These are phyloP conservation scores for Botrytis porri DNA, from an alignment of 2,329 filamentous ascomycete species.

Conservation along the genomic window DNA sequence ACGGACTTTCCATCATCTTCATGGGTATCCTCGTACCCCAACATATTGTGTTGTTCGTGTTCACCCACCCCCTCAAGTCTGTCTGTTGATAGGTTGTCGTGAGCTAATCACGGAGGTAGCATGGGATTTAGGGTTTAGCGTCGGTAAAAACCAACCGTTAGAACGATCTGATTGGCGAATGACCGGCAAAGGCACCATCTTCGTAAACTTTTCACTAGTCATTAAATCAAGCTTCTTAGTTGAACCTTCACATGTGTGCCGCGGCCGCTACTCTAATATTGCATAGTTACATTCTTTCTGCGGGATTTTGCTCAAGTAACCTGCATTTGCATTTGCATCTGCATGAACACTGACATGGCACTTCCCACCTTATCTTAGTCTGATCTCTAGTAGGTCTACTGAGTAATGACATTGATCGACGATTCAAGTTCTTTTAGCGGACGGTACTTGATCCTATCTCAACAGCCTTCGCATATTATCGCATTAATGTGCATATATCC, in stretches of 20 bases:
- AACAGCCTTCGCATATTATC: not conserved
- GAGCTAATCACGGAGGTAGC: not conserved
- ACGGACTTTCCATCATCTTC: not conserved
- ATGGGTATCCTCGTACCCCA: not conserved
- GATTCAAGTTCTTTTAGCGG: not conserved
- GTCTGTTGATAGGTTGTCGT: not conserved
- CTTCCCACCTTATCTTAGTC: not conserved
- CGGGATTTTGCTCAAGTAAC: not conserved
- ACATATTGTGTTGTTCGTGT: constrained; percentile 1
- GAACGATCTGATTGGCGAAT: not conserved
- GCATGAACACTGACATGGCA: not conserved
- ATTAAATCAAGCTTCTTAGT: not conserved
- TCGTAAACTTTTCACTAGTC: not conserved
- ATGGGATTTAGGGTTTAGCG: constrained; percentile 8
- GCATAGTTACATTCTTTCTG: constrained; percentile 4
- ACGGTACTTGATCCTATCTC: not conserved
- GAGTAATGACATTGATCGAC: not conserved
- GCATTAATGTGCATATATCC: not conserved
- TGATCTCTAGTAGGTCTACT: not conserved
- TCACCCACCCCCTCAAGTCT: not conserved
- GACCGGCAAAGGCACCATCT: not conserved
- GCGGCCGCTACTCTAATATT: constrained; percentile 7
- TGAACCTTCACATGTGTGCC: constrained; percentile 11
- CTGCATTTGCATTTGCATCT: not conserved
- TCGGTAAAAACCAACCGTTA: not conserved